These are phyloP conservation scores for Oryza nivara DNA, from an alignment of 176 grass and related monocot genomes.

Conservation along the genomic window DNA sequence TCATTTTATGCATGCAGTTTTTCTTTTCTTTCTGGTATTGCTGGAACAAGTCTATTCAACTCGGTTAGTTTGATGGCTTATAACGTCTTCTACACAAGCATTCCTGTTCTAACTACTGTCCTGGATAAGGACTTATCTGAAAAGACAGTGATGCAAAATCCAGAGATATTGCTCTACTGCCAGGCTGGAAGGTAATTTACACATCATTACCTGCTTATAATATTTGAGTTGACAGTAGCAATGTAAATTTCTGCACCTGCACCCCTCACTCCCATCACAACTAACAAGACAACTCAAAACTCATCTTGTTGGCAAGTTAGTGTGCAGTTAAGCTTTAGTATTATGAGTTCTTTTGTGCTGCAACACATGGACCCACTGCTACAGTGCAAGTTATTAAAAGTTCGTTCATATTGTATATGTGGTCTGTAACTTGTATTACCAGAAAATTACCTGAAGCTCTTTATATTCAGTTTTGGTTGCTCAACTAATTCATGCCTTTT, in stretches of 20 bases:
- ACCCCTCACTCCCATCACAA: background rate
- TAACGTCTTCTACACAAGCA: slow-evolving; percentile 97
- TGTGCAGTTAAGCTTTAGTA: background rate
- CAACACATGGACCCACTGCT: background rate
- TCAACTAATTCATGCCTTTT: slow-evolving; percentile 34
- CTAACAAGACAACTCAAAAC: background rate
- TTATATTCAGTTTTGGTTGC: slow-evolving; percentile 22
- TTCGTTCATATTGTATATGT: background rate
- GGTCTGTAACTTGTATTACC: background rate
- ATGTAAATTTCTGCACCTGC: background rate
- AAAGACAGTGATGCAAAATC: slow-evolving; percentile 95
- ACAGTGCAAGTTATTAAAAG: background rate
- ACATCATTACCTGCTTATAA: background rate
- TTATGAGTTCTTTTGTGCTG: background rate
- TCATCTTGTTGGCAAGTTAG: background rate
- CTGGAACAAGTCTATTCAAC: slow-evolving; percentile 98
- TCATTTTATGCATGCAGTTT: slow-evolving; percentile 64
- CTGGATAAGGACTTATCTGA: slow-evolving; percentile 94
- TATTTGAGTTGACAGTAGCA: background rate
- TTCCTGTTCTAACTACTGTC: slow-evolving; percentile 88
- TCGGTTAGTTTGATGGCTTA: slow-evolving; percentile 97
- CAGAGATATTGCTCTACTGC: slow-evolving; percentile 90
- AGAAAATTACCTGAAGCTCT: slow-evolving; percentile 28
- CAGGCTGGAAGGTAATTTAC: slow-evolving; percentile 87
- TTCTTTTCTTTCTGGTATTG: slow-evolving; percentile 96